These are phyloP conservation scores for Porcisia deanei DNA, from an alignment of 208 protist genomes.

Conservation along the genomic window DNA sequence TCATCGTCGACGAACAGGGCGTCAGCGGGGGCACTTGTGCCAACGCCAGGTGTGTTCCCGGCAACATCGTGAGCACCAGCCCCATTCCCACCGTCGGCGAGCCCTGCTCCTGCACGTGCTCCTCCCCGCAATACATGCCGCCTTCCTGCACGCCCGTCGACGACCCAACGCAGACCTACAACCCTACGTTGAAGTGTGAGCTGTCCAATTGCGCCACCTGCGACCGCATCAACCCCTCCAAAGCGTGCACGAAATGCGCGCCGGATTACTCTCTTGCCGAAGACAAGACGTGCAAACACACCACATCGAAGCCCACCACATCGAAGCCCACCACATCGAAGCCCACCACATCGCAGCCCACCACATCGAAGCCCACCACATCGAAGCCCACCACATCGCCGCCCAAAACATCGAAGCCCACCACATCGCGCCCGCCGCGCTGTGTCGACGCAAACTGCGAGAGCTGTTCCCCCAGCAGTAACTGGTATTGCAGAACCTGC, in stretches of 20 bases:
- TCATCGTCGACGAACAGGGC: slow-evolving; percentile 7
- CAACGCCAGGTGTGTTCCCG: slow-evolving; percentile 18
- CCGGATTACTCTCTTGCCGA: background rate
- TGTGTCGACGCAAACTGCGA: background rate
- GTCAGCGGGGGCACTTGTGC: slow-evolving; percentile 4
- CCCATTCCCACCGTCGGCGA: background rate
- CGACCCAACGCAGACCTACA: slow-evolving; percentile 14
- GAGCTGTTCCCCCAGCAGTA: background rate
- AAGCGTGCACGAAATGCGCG: slow-evolving; percentile 2
- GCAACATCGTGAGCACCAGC: background rate
- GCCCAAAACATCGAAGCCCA: too few relatives aligned
- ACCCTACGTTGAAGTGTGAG: background rate
- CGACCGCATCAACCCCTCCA: slow-evolving; percentile 3
- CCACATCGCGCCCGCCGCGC: background rate
- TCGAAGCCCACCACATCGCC: too few relatives aligned
- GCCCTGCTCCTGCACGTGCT: slow-evolving; percentile 18
- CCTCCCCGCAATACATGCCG: background rate
- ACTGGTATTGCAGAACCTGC: background rate
- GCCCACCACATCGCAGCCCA: too few relatives aligned
- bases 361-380: too few relatives aligned
- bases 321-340: too few relatives aligned
- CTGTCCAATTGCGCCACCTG: slow-evolving; percentile 5
- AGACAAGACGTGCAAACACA: background rate
- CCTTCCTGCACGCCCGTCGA: slow-evolving; percentile 5
- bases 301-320: too few relatives aligned